These are phyloP conservation scores for Pestalotiopsis sp. DNA, from an alignment of 2,329 filamentous ascomycete species.

Conservation along the genomic window DNA sequence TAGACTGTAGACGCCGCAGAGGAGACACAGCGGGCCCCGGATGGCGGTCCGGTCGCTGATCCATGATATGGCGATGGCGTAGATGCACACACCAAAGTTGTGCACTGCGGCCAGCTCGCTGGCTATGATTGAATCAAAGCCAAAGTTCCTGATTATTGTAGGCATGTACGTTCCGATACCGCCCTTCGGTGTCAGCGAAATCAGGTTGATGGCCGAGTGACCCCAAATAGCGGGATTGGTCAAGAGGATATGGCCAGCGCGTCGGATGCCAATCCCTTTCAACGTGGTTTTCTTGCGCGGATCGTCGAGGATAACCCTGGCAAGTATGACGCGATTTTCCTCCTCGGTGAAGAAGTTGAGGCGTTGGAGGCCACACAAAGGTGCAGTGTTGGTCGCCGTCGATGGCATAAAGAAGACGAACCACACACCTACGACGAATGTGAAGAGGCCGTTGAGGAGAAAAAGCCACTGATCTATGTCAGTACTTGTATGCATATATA, in stretches of 20 bases:
- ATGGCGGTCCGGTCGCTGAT: background rate
- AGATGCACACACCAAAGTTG: background rate
- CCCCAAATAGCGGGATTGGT: background rate
- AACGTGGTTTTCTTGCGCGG: background rate
- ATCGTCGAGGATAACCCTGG: background rate
- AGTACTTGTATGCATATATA: background rate
- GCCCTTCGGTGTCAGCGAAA: background rate
- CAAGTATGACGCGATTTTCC: background rate
- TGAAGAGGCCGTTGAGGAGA: background rate
- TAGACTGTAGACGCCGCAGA: background rate
- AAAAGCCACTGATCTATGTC: background rate
- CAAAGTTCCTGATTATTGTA: constrained; percentile 4
- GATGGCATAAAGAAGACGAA: background rate
- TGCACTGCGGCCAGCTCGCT: background rate
- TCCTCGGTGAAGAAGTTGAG: background rate
- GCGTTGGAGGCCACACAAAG: background rate
- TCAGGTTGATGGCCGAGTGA: background rate
- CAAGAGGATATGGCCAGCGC: background rate
- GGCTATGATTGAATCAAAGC: background rate
- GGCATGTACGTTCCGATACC: background rate
- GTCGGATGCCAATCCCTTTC: background rate
- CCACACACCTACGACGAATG: background rate
- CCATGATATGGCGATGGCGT: background rate
- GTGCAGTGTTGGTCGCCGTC: background rate
- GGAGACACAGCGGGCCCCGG: background rate